Conservation (phyloP, 768 basidiomycete species). For the Termitomyces sp. region DNA sequence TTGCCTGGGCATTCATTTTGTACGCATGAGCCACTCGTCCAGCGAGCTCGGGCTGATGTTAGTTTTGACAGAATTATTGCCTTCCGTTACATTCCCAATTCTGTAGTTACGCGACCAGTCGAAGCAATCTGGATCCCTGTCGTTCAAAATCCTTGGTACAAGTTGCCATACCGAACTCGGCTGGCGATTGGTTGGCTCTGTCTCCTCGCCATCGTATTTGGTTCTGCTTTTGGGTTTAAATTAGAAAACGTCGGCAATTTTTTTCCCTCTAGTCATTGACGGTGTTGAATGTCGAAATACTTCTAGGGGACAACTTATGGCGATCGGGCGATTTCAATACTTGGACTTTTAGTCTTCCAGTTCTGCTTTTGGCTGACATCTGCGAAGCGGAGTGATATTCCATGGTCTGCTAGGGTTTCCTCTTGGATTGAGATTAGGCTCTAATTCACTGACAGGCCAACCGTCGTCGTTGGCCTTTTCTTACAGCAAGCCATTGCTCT, state of each 20-base stretch:
- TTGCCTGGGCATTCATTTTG: constrained; percentile 80
- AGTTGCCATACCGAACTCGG: constrained; percentile 41
- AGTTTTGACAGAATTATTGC: constrained; percentile 52
- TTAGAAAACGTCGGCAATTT: constrained; percentile 41
- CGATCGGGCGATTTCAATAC: constrained; percentile 76
- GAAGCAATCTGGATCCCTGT: constrained; percentile 61
- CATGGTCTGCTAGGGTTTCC: constrained; percentile 48
- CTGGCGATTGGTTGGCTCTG: constrained; percentile 70
- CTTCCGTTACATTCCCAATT: constrained; percentile 79
- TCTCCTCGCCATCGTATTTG: constrained; percentile 73
- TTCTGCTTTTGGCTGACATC: constrained; percentile 67
- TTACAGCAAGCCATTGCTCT: constrained; percentile 82
- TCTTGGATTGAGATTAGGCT: neutral
- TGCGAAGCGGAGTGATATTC: constrained; percentile 52
- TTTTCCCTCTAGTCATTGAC: neutral
- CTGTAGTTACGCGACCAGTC: constrained; percentile 65
- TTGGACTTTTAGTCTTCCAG: constrained; percentile 80
- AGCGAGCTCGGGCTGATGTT: neutral
- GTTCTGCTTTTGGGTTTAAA: constrained; percentile 81
- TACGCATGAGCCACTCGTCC: constrained; percentile 24
- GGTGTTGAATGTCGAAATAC: constrained; percentile 7
- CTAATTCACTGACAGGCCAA: constrained; percentile 46
- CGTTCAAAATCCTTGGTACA: constrained; percentile 65
- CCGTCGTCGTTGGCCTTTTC: constrained; percentile 84
- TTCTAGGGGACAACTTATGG: constrained; percentile 50